phyloP scores from a whole-genome alignment of 331 rosid species.

The Dryas integrifolia region DNA sequence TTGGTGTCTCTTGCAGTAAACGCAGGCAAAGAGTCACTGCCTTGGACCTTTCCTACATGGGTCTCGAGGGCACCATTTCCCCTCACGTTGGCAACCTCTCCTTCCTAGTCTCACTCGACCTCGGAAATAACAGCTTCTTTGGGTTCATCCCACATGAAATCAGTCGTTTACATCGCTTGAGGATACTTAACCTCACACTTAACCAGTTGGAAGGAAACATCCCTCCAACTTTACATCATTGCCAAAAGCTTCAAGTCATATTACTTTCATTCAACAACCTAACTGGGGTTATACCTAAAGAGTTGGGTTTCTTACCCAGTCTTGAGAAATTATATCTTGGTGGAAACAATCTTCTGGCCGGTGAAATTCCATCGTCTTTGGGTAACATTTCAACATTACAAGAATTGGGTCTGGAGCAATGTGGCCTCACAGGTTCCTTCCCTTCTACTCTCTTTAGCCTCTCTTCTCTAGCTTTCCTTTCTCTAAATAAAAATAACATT shows the following conservation, averaged over 20 bases:
- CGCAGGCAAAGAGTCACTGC: constrained; percentile 7
- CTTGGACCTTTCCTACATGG: not conserved
- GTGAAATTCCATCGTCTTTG: too few relatives aligned
- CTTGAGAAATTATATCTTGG: too few relatives aligned
- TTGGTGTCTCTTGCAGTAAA: constrained; percentile 9
- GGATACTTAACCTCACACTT: not conserved
- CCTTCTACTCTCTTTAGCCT: too few relatives aligned
- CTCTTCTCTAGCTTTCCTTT: too few relatives aligned
- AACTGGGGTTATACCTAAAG: too few relatives aligned
- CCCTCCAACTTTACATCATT: not conserved
- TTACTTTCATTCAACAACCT: too few relatives aligned
- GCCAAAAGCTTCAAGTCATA: not conserved
- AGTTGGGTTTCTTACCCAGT: too few relatives aligned
- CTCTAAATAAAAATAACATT: too few relatives aligned
- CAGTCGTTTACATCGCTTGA: not conserved
- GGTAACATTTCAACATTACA: too few relatives aligned
- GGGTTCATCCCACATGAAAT: constrained; percentile 10
- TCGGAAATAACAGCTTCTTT: not conserved
- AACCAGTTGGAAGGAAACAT: constrained; percentile 9
- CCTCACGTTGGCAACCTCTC: constrained; percentile 18
- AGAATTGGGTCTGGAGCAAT: too few relatives aligned
- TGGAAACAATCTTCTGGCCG: too few relatives aligned
- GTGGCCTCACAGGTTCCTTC: too few relatives aligned
- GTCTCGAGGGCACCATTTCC: constrained; percentile 6
- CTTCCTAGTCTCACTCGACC: not conserved